Evolutionary conservation across 1,284 basidiomycete genomes (phyloP), one percentile per base, ranked within the genome.

Genomic region (Coniferiporia sulphurascens): DNA sequence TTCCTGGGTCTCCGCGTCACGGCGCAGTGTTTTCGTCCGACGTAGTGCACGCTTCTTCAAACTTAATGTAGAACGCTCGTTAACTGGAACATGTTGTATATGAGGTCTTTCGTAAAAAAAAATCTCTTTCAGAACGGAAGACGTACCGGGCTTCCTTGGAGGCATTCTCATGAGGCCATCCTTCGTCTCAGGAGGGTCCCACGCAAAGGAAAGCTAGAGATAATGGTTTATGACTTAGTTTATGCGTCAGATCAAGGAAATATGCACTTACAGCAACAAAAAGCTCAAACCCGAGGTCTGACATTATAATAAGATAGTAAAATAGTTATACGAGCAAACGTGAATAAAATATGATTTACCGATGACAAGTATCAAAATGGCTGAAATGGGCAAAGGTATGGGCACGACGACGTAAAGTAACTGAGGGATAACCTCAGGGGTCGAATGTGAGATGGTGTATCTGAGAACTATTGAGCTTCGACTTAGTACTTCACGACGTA

Each of bases 361-460:
- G 59, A 85, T 86, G 32, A 87, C 84, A 54, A 87, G 72, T 66
- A 87, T 86, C 41, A 87, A 76, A 58, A 87, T 86, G 12, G 85
- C 85, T 4, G 85, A 81, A 9, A 87, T 64, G 0, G 85, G 85
- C 17, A 86, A 73, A 6, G 85, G 85, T n/a, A 87, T 74, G 0
- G 85, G 85, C 0, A 86, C 78, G 35, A 86, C 82, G 55, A 86
- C 83, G 67, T 85, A 86, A 51, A 86, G 78, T 32, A 86, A 71
- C 65, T 86, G 84, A 2, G 85, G 84, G 36, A 87, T 77, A 60
- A 87, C 82, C 68, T 87, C 84, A 0, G 85, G 85, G 19, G 84
- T 85, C 67, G 80, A 85, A 66, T 87, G 85, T n/a, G 81, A 76
- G 27, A 87, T 72, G 1, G 85, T 87, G 64, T 86, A 84, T 62